Percentiles rank a stretch among this genome's conserved stretches.
phyloP scores from a whole-genome alignment of 2,329 filamentous ascomycete genomes.

The Aspergillus sp. region DNA sequence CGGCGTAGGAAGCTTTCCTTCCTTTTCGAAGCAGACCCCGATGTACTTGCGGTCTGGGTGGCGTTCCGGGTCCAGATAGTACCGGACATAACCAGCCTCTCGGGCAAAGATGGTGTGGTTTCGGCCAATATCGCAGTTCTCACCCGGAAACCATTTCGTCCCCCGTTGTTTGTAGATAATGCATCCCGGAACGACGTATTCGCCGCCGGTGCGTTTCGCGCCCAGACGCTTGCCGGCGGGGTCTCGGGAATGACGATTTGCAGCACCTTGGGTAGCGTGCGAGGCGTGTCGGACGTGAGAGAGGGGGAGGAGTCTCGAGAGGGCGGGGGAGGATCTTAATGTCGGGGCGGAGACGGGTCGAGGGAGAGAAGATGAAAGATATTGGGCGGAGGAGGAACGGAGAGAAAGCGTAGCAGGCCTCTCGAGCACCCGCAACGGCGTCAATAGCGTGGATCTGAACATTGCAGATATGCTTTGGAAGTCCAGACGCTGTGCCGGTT shows the following conservation, averaged over 20 bases:
- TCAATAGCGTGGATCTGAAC: conserved; percentile 37
- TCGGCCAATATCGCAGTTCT: conserved; percentile 89
- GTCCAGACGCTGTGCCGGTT: background rate
- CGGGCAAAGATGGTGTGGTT: conserved; percentile 93
- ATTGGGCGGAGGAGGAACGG: conserved; percentile 15
- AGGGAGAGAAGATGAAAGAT: conserved; percentile 14
- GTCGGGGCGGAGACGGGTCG: conserved; percentile 20
- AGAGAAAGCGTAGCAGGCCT: conserved; percentile 25
- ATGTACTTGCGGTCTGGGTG: conserved; percentile 92
- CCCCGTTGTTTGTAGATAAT: conserved; percentile 97
- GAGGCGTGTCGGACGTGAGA: conserved; percentile 52
- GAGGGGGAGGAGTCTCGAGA: conserved; percentile 27
- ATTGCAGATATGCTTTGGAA: conserved; percentile 14
- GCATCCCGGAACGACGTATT: conserved; percentile 91
- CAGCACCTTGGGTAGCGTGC: conserved; percentile 57
- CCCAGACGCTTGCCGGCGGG: conserved; percentile 79
- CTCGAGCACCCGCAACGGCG: conserved; percentile 33
- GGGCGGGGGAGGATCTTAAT: conserved; percentile 17
- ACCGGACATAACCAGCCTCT: conserved; percentile 83
- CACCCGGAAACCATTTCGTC: conserved; percentile 87
- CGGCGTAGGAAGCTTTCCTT: conserved; percentile 70
- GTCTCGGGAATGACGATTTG: conserved; percentile 59
- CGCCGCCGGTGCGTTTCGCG: conserved; percentile 85
- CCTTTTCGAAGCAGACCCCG: conserved; percentile 78
- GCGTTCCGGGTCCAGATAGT: conserved; percentile 77